Evolutionary conservation across 768 basidiomycete species (phyloP).

Genomic region (Hygrocybe coccinea): DNA sequence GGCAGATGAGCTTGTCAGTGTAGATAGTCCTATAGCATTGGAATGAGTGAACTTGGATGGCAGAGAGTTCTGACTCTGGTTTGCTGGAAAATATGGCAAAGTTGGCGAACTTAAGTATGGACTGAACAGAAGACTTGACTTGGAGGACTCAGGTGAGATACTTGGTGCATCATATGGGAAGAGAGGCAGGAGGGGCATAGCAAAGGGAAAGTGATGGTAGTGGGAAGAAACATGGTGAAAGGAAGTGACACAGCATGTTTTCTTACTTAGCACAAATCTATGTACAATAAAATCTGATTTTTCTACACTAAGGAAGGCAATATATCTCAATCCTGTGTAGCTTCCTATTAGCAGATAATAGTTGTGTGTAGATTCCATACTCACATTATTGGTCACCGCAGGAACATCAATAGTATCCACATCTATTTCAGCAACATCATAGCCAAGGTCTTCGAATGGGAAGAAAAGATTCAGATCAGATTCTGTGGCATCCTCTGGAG

Average conservation of each 20-base stretch:
- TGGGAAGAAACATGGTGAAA: not conserved
- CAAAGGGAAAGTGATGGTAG: not conserved
- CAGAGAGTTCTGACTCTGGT: not conserved
- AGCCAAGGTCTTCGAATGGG: not conserved
- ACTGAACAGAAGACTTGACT: not conserved
- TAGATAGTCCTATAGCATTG: not conserved
- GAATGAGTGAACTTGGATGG: not conserved
- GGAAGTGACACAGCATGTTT: not conserved
- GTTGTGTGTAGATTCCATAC: not conserved
- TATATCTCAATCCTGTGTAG: no score
- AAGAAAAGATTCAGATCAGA: not conserved
- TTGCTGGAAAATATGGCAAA: not conserved
- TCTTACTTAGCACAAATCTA: not conserved
- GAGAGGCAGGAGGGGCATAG: not conserved
- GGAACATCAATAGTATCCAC: not conserved
- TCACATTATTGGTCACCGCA: not conserved
- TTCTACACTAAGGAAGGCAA: no score
- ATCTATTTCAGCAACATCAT: not conserved
- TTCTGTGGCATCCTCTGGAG: not conserved
- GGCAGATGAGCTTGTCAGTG: not conserved
- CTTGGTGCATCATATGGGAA: not conserved
- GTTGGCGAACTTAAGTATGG: not conserved
- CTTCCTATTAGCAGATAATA: no score
- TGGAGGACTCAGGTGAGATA: not conserved
- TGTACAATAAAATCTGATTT: no score